Evolutionary conservation across 306 rosid genomes (phyloP).

Genomic region (Quercus mongolica): DNA sequence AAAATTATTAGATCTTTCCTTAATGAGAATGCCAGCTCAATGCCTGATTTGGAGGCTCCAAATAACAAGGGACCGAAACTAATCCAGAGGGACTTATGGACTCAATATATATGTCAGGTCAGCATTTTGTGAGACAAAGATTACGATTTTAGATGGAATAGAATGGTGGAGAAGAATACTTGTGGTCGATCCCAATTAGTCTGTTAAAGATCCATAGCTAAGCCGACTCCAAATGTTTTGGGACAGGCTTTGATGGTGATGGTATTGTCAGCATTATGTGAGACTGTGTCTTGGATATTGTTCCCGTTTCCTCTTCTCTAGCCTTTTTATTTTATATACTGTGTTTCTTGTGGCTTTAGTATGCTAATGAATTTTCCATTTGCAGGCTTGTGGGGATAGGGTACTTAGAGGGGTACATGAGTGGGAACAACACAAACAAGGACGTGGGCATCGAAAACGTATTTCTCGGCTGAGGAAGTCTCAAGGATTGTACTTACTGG

Average conservation of each 20-base stretch:
- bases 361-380: conserved; percentile 2
- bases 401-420: conserved; percentile 79
- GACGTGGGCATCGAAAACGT: conserved; percentile 78
- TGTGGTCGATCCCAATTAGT: too few relatives aligned
- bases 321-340: neutral
- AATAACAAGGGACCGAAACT: conserved; percentile 32
- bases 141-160: too few relatives aligned
- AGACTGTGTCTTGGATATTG: too few relatives aligned
- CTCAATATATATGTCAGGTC: conserved; percentile 82
- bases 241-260: too few relatives aligned
- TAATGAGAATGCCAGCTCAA: conserved; percentile 23
- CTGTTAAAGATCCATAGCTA: too few relatives aligned
- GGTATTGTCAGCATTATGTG: neutral
- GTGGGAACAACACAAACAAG: conserved; percentile 82
- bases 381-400: conserved; percentile 77
- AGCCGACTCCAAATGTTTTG: too few relatives aligned
- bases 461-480: conserved; percentile 52
- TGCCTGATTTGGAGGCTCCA: conserved; percentile 20
- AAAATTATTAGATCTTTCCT: conserved; percentile 55
- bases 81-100: conserved; percentile 79
- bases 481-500: conserved; percentile 9
- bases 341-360: neutral
- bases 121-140: neutral
- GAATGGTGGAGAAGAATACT: too few relatives aligned
- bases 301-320: neutral